Percentiles rank a stretch among this genome's conserved stretches.
Conservation (phyloP, 495 filamentous ascomycete genomes). For the Annulohypoxylon maeteangense region DNA sequence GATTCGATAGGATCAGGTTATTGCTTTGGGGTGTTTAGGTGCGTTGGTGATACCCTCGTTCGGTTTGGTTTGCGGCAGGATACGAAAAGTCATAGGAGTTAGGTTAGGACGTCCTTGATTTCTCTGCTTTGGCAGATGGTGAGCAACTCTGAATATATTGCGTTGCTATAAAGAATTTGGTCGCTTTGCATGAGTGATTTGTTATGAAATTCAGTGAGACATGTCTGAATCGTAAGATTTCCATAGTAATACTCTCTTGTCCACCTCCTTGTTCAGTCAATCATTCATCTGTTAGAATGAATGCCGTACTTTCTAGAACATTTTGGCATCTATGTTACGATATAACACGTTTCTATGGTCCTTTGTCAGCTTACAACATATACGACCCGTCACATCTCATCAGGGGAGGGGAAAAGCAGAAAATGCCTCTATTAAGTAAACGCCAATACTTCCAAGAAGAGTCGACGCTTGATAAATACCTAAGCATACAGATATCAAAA, state of each 20-base stretch:
- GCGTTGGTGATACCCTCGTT: background rate
- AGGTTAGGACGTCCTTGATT: background rate
- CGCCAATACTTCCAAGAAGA: slow-evolving; percentile 18
- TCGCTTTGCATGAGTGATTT: background rate
- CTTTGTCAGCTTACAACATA: background rate
- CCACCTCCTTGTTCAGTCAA: background rate
- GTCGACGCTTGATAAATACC: slow-evolving; percentile 12
- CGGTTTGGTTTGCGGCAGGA: background rate
- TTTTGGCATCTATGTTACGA: background rate
- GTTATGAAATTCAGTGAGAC: background rate
- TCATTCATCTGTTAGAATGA: background rate
- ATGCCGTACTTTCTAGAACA: background rate
- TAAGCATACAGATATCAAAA: slow-evolving; percentile 11
- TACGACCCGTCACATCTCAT: background rate
- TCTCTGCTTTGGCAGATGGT: background rate
- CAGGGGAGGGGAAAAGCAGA: background rate
- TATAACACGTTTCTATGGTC: background rate
- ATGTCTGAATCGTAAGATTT: background rate
- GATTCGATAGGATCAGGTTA: background rate
- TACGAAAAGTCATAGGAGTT: background rate
- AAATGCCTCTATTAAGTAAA: slow-evolving; percentile 20
- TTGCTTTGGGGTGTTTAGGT: background rate
- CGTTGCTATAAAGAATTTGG: background rate
- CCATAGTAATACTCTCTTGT: background rate
- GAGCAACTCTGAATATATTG: background rate